Percentiles rank a stretch among this genome's conserved stretches.
Conservation (phyloP, 164 flowering plant species). For the Magnolia kwangsiensis region DNA sequence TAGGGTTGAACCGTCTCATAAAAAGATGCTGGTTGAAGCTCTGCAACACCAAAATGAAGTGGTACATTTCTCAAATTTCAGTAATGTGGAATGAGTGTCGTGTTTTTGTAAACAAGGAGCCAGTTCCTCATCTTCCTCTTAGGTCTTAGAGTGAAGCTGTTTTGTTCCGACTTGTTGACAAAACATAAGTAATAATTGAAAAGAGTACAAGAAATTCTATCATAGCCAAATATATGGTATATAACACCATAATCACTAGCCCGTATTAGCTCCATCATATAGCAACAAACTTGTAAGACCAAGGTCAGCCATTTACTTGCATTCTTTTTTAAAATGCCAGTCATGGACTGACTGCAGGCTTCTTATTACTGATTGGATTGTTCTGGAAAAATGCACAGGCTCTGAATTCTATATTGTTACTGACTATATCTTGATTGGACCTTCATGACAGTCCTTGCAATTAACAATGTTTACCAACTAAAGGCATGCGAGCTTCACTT, state of each 20-base stretch:
- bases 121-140: neutral
- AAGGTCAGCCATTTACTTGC: too few relatives aligned
- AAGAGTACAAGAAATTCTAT: too few relatives aligned
- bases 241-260: neutral
- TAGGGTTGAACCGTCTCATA: conserved; percentile 99
- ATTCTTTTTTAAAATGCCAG: too few relatives aligned
- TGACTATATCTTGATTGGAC: neutral
- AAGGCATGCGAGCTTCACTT: neutral
- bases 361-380: too few relatives aligned
- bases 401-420: too few relatives aligned
- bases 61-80: conserved; percentile 34
- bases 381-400: too few relatives aligned
- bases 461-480: neutral
- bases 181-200: too few relatives aligned
- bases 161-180: neutral
- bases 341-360: too few relatives aligned
- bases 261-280: too few relatives aligned
- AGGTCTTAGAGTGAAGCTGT: neutral
- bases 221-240: neutral
- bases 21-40: conserved; percentile 94
- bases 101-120: neutral
- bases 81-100: neutral
- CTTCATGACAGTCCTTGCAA: neutral
- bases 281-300: too few relatives aligned
- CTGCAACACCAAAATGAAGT: conserved; percentile 95